A percentile compares a stretch with the other conserved stretches of the same genome.
phyloP scores from a whole-genome alignment of 2,329 filamentous ascomycete genomes.

The Aspergillus pseudoviridinutans region DNA sequence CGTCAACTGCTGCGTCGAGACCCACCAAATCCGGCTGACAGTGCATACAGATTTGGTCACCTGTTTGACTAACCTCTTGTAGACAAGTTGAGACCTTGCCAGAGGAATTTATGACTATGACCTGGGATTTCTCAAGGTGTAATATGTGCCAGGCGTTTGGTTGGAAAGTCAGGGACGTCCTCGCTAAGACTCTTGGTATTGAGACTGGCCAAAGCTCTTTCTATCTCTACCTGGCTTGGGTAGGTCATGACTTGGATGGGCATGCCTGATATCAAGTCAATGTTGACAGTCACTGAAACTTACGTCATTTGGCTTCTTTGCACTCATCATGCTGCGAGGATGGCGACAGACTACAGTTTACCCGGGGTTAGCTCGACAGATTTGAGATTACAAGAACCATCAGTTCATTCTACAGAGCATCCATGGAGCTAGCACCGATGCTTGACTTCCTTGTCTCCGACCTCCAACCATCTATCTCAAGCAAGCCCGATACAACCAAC shows the following conservation, averaged over 20 bases:
- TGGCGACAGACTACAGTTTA: background rate
- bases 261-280: background rate
- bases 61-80: slow-evolving; percentile 15
- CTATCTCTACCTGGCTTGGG: background rate
- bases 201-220: background rate
- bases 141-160: background rate
- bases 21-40: slow-evolving; percentile 19
- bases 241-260: too few relatives aligned
- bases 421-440: too few relatives aligned
- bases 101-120: background rate
- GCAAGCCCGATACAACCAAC: background rate
- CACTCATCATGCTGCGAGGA: background rate
- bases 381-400: background rate
- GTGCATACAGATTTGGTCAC: slow-evolving; percentile 19
- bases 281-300: background rate
- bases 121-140: background rate
- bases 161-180: background rate
- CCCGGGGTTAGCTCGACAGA: background rate
- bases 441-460: background rate
- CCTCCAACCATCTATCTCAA: background rate
- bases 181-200: background rate
- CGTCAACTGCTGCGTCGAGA: slow-evolving; percentile 2
- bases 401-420: background rate
- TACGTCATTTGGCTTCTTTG: background rate
- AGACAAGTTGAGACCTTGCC: background rate